These are phyloP conservation scores for Erodium trifolium DNA, from an alignment of 441 rosid species.

Conservation along the genomic window DNA sequence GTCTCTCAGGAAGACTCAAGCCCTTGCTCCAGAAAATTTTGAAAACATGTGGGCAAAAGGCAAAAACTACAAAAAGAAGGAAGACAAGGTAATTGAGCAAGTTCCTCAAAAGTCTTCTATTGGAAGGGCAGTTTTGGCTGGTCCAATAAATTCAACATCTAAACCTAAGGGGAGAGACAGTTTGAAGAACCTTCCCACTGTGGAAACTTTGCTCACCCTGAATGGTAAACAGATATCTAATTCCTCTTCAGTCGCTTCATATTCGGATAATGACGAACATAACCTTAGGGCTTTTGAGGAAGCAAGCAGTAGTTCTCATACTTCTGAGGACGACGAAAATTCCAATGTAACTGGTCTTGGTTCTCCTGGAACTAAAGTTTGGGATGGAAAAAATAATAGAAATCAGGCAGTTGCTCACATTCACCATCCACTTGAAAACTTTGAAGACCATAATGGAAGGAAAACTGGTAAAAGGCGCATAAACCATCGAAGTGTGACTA, in stretches of 20 bases:
- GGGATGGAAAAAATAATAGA: slow-evolving; percentile 92
- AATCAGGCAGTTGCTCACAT: slow-evolving; percentile 59
- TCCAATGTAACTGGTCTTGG: slow-evolving; percentile 64
- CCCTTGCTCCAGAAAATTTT: slow-evolving; percentile 92
- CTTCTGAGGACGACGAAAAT: slow-evolving; percentile 84
- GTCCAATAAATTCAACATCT: slow-evolving; percentile 25
- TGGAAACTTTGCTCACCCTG: slow-evolving; percentile 24
- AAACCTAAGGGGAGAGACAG: slow-evolving; percentile 29
- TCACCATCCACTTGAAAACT: slow-evolving; percentile 96
- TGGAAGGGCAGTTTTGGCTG: slow-evolving; percentile 29
- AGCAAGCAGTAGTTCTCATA: slow-evolving; percentile 49
- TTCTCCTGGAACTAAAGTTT: slow-evolving; percentile 92
- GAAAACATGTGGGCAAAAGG: slow-evolving; percentile 99
- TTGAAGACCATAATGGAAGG: slow-evolving; percentile 35
- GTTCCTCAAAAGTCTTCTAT: slow-evolving; percentile 37
- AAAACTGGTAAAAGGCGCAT: slow-evolving; percentile 46
- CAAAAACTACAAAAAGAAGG: slow-evolving; percentile 67
- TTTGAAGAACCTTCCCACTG: slow-evolving; percentile 24
- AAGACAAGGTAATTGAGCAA: slow-evolving; percentile 39
- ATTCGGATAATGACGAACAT: slow-evolving; percentile 44
- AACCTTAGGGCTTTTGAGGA: slow-evolving; percentile 28
- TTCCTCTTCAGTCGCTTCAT: slow-evolving; percentile 33
- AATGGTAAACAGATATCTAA: slow-evolving; percentile 29
- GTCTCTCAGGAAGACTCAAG: slow-evolving; percentile 76
- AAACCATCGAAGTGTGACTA: slow-evolving; percentile 37